Evolutionary conservation across 225 moss, liverwort and hornwort species (phyloP).

Genomic region (Pleurozium schreberi): DNA sequence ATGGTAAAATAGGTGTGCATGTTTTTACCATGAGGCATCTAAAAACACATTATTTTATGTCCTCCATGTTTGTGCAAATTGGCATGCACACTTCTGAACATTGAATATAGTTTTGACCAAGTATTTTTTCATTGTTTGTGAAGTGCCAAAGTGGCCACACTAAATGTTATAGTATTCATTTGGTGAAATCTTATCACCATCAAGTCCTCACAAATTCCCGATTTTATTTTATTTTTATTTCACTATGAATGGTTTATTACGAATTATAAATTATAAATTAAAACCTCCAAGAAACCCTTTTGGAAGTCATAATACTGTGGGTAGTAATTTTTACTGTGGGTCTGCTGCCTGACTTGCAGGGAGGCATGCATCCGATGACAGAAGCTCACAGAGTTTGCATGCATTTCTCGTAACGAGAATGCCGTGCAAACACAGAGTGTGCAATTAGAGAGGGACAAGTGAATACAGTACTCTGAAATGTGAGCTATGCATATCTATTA

Average conservation of each 20-base stretch:
- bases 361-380: background rate
- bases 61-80: background rate
- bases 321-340: too few relatives aligned
- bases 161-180: too few relatives aligned
- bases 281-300: too few relatives aligned
- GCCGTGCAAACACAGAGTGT: background rate
- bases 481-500: background rate
- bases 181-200: background rate
- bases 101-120: background rate
- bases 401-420: background rate
- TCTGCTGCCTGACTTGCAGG: background rate
- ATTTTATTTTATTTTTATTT: background rate
- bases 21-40: accelerated
- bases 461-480: background rate
- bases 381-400: background rate
- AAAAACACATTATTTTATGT: background rate
- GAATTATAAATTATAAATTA: background rate
- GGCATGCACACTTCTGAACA: accelerated
- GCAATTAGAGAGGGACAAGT: background rate
- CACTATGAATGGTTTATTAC: background rate
- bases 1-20: accelerated
- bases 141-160: too few relatives aligned
- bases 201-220: accelerated
- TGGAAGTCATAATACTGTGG: too few relatives aligned
- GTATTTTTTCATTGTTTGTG: too few relatives aligned